These are phyloP conservation scores for Monosporascus sp. DNA, from an alignment of 2,329 filamentous ascomycete genomes.

Conservation along the genomic window DNA sequence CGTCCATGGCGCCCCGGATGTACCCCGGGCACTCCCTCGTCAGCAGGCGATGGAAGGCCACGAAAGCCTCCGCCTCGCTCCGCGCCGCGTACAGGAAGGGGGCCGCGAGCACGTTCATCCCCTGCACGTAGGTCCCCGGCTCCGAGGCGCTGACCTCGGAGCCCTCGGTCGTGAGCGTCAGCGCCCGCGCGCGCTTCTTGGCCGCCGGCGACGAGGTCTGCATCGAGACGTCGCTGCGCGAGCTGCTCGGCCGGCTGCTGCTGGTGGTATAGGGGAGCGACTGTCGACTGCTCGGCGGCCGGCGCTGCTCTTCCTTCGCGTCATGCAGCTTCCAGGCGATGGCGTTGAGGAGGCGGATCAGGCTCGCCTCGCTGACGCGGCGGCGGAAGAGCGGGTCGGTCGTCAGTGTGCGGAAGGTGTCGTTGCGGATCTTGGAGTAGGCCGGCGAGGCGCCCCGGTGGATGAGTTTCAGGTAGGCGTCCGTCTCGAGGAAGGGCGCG, in stretches of 20 bases:
- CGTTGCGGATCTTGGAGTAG: conserved; percentile 96
- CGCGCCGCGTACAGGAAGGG: conserved; percentile 93
- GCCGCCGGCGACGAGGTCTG: conserved; percentile 39
- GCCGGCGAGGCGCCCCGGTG: conserved; percentile 91
- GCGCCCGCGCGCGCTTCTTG: conserved; percentile 48
- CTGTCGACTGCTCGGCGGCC: conserved; percentile 24
- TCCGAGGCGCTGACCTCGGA: conserved; percentile 57
- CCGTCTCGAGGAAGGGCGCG: conserved; percentile 76
- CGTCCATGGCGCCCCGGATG: conserved; percentile 93
- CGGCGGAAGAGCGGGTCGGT: conserved; percentile 96
- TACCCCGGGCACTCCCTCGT: conserved; percentile 88
- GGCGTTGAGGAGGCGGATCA: conserved; percentile 91
- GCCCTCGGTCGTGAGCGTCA: conserved; percentile 59
- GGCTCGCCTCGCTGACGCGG: conserved; percentile 88
- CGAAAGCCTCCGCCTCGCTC: conserved; percentile 91
- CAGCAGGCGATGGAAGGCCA: conserved; percentile 82
- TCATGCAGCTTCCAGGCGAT: conserved; percentile 93
- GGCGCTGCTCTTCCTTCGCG: conserved; percentile 48
- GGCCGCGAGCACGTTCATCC: conserved; percentile 96
- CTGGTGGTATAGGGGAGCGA: conserved; percentile 23
- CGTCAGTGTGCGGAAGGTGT: conserved; percentile 93
- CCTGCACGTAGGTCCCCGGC: conserved; percentile 89
- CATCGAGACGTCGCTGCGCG: conserved; percentile 32
- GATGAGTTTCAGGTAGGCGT: conserved; percentile 83
- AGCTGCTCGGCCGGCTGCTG: conserved; percentile 33